These are phyloP conservation scores for Omphalotus olearius DNA, from an alignment of 1,284 basidiomycete genomes.

Conservation along the genomic window DNA sequence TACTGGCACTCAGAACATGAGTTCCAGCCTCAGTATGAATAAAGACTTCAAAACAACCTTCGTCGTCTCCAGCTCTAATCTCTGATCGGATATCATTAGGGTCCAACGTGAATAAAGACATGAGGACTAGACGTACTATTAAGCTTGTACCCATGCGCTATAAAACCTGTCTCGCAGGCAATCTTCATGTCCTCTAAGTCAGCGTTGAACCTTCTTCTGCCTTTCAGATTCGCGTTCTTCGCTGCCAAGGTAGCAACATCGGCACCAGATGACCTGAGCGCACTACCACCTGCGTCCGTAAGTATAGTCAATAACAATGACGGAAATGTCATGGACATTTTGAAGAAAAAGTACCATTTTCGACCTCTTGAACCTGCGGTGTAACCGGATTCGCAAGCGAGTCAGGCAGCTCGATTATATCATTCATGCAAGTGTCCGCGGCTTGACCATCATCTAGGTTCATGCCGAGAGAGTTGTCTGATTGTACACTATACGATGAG, in stretches of 20 bases:
- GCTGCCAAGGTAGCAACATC: neutral
- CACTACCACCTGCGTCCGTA: too few species aligned
- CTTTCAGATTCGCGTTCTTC: conserved; percentile 43
- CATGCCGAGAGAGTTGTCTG: too few species aligned
- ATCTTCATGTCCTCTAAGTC: conserved; percentile 44
- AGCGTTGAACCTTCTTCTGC: conserved; percentile 47
- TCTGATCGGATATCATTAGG: conserved; percentile 27
- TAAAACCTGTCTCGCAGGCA: conserved; percentile 28
- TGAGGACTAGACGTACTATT: conserved; percentile 31
- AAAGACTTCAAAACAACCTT: conserved; percentile 48
- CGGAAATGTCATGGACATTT: neutral
- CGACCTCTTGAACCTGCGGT: neutral
- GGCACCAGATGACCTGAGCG: neutral
- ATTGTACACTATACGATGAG: too few species aligned
- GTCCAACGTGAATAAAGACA: neutral
- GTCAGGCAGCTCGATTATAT: too few species aligned
- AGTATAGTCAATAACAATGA: neutral
- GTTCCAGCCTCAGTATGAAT: conserved; percentile 31
- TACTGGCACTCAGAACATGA: conserved; percentile 33
- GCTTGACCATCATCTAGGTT: neutral
- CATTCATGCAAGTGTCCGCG: too few species aligned
- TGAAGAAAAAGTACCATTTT: neutral
- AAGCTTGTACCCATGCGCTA: conserved; percentile 32
- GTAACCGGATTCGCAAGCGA: too few species aligned
- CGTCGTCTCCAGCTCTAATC: conserved; percentile 53